A percentile compares a stretch with the other conserved stretches of the same genome.
phyloP scores from a whole-genome alignment of 2,329 filamentous ascomycete genomes.

The Alternaria triticina region DNA sequence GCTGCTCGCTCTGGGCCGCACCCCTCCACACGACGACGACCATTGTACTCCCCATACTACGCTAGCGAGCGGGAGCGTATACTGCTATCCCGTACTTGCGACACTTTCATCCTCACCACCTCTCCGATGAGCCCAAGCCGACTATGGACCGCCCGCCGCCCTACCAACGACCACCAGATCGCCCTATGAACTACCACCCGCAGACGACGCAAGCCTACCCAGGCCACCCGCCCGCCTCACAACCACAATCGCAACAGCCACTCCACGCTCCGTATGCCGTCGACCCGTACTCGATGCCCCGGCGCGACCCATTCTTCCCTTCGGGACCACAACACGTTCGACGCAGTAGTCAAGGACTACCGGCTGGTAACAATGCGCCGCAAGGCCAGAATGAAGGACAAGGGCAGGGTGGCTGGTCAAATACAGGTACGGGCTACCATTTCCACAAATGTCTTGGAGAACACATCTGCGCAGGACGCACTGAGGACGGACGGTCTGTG shows the following conservation, averaged over 20 bases:
- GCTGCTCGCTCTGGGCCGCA: not conserved
- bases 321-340: constrained; percentile 44
- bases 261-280: constrained; percentile 53
- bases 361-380: constrained; percentile 37
- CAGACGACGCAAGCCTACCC: constrained; percentile 33
- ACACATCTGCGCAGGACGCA: not conserved
- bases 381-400: constrained; percentile 42
- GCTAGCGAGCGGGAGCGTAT: not conserved
- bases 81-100: not conserved
- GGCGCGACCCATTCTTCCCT: constrained; percentile 56
- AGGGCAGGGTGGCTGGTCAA: constrained; percentile 42
- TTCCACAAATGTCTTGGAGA: constrained; percentile 4
- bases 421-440: constrained; percentile 44
- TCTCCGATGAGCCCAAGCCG: constrained; percentile 21
- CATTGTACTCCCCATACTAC: not conserved
- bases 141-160: constrained; percentile 51
- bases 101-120: not conserved
- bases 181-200: constrained; percentile 56
- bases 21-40: not conserved
- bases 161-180: constrained; percentile 48
- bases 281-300: constrained; percentile 56
- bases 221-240: constrained; percentile 42
- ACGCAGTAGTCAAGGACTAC: constrained; percentile 50
- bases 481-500: not conserved
- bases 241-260: constrained; percentile 39